Evolutionary conservation across 2,329 filamentous ascomycete genomes (phyloP), one percentile per base, ranked within the genome.

Genomic region (Chrysosporium queenslandicum): DNA sequence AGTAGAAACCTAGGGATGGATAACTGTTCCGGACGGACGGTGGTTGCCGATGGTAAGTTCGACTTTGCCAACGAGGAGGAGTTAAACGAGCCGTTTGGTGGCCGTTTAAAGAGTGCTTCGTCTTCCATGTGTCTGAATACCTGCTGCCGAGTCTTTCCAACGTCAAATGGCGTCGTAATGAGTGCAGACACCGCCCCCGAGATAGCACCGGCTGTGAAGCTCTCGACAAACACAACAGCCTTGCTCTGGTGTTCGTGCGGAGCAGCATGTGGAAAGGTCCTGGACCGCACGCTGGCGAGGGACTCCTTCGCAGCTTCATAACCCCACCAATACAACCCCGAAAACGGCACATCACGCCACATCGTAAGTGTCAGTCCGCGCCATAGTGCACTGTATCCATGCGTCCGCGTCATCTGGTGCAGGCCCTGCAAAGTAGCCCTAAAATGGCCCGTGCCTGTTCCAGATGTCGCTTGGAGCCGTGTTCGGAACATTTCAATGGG

Each of bases 261-360:
- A 32, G 25, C 25, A 8, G 42, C 40, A 32, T 54, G 51, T 16
- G 54, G 47, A 12, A 51, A 48, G 3, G 62, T 64, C 77, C 79
- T 58, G 52, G 72, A 69, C 43, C 89, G 82, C 46, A 80, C 70
- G 59, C 90, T 83, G 1, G 82, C 85, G 53, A 97, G 70, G 49
- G 73, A 72, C 21, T 82, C 81, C 50, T 89, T 82, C 52, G 91
- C 83, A 16, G 80, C 82, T 72, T 98, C 92, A 66, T 98, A 98
- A 11, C 92, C 91, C 82, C 86, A 94, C 92, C 92, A 98, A 73
- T 98, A 98, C 41, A 98, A 79, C 2, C 86, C 92, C 0, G 91
- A 97, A 64, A 98, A 98, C 0, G 92, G 92, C 0, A 97, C 92
- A 64, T 98, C 92, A 58, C 92, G 80, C 92, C 92, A 98, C 53